Base-by-base conservation (phyloP, 768 basidiomycete genomes). In the Cubamyces sp. region DNA sequence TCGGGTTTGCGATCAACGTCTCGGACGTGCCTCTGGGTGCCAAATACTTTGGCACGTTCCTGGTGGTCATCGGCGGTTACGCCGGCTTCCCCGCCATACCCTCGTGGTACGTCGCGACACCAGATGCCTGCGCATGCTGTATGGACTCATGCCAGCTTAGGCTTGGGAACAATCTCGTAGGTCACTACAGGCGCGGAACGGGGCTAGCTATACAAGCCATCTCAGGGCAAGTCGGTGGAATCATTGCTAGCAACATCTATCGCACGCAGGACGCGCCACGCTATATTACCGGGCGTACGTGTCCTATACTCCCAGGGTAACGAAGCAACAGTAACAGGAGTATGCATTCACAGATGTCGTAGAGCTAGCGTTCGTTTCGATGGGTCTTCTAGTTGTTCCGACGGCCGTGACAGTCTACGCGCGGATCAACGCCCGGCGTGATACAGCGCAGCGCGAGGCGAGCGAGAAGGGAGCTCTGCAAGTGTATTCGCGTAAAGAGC, bases 31-130 rank as follows among this genome's bases (percentile, higher is more conserved):
- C 81, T 0, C 68, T 70, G 47, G 84, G 86, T 0, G 84, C 76
- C 26, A 90, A 90, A 73, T 91, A 90, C 70, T 87, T 89, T 64
- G 89, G 87, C 1, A 88, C 84, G 0, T 91, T 87, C 77, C 82
- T 90, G 57, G 79, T 81, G 25, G 87, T 90, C 7, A 77, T 78
- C 0, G 90, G 90, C n/a, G 78, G 79, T 42, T 90, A 87, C 63
- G 79, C 84, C 1, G 76, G 79, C 0, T 80, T 86, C 66, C 87
- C 89, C 16, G 87, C 84, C 9, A 69, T 87, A 1, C 75, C 87
- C 7, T 78, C 85, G n/a, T 90, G 88, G 88, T 66, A 19, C 4
- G 61, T 43, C 11, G 25, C 5, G 39, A 40, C 6, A 14, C 42
- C 12, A 5, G 5, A 11, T n/a, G 18, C 16, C 26, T 34, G 9